A percentile compares a stretch with the other conserved stretches of the same genome.
Conservation (phyloP, 1,139 yeast species). For the Kurtzmaniella natalensis region DNA sequence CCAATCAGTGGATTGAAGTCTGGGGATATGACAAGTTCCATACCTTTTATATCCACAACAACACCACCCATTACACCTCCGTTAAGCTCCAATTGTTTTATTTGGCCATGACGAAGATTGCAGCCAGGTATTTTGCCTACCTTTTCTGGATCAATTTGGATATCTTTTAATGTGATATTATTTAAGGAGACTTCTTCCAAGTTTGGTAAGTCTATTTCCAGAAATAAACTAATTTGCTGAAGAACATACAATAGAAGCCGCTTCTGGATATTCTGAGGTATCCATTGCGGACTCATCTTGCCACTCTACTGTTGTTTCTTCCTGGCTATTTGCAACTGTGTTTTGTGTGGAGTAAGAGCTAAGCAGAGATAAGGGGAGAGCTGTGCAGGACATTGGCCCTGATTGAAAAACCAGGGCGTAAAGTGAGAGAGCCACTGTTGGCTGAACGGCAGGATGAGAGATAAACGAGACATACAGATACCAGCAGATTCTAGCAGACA, state of each 20-base stretch:
- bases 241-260: slow-evolving; percentile 73
- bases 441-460: too few species aligned
- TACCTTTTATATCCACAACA: slow-evolving; percentile 51
- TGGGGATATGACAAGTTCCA: slow-evolving; percentile 54
- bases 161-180: slow-evolving; percentile 52
- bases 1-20: slow-evolving; percentile 14
- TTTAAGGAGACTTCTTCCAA: slow-evolving; percentile 68
- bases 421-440: too few species aligned
- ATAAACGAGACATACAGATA: too few species aligned
- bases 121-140: slow-evolving; percentile 63
- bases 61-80: slow-evolving; percentile 64
- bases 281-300: slow-evolving; percentile 64
- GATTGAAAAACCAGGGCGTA: too few species aligned
- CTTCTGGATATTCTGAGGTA: slow-evolving; percentile 80
- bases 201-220: slow-evolving; percentile 76
- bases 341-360: too few species aligned
- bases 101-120: slow-evolving; percentile 57
- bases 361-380: too few species aligned
- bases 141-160: slow-evolving; percentile 70
- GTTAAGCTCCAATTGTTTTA: slow-evolving; percentile 48
- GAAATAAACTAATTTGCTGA: slow-evolving; percentile 77
- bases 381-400: too few species aligned
- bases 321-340: too few species aligned
- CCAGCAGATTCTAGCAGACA: too few species aligned
- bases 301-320: too few species aligned